Evolutionary conservation across 129 eudicot species (phyloP).

Genomic region (Flaveria brownii): DNA sequence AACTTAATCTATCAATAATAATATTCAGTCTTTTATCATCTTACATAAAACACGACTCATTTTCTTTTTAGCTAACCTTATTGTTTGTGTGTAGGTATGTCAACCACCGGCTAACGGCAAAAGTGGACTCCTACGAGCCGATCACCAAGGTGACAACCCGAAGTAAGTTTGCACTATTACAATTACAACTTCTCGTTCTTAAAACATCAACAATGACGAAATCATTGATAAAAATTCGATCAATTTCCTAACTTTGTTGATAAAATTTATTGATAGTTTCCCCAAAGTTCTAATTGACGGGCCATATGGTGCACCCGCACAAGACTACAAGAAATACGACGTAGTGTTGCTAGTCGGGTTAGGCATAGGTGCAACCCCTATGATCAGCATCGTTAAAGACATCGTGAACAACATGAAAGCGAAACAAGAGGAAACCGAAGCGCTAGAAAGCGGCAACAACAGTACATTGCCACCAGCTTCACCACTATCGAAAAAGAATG

Average conservation of each 20-base stretch:
- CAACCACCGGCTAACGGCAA: conserved; percentile 49
- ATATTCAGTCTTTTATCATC: too few species aligned
- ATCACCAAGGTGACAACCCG: conserved; percentile 36
- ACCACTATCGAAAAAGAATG: conserved; percentile 23
- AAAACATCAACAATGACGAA: too few species aligned
- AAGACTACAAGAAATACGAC: conserved; percentile 65
- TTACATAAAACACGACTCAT: neutral
- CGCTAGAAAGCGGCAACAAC: conserved; percentile 26
- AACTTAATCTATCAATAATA: too few species aligned
- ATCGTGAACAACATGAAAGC: conserved; percentile 59
- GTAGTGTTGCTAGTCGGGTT: conserved; percentile 63
- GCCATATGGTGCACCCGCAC: conserved; percentile 82
- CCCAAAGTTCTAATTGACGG: conserved; percentile 58
- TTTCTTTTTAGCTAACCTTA: neutral
- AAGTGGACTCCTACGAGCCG: conserved; percentile 63
- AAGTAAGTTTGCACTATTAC: conserved; percentile 32
- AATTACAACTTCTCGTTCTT: neutral
- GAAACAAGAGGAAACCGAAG: conserved; percentile 32
- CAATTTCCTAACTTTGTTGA: conserved; percentile 13
- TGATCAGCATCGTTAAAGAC: conserved; percentile 69
- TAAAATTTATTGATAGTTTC: conserved; percentile 37
- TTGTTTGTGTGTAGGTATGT: conserved; percentile 35
- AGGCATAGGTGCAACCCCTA: conserved; percentile 72
- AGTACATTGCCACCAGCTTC: conserved; percentile 19
- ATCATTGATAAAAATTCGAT: neutral